A percentile compares a stretch with the other conserved stretches of the same genome.
phyloP scores from a whole-genome alignment of 2,329 filamentous ascomycete species.

The Chalaropsis ovoidea region DNA sequence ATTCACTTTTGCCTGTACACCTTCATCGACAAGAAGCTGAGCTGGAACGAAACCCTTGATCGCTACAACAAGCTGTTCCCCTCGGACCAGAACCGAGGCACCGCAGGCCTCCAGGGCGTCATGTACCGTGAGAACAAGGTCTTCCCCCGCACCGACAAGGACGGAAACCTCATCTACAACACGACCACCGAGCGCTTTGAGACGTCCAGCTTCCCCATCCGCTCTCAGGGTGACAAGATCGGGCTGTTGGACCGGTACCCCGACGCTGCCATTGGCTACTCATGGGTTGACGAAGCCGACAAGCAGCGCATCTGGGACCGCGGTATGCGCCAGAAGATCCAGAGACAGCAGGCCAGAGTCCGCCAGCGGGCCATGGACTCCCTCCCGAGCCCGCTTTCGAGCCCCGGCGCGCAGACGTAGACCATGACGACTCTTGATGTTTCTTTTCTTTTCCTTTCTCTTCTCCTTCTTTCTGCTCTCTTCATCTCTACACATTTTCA shows the following conservation, averaged over 20 bases:
- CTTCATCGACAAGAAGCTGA: constrained; percentile 38
- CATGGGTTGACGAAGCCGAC: constrained; percentile 37
- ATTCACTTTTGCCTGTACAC: constrained; percentile 39
- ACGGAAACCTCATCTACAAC: constrained; percentile 37
- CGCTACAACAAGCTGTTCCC: constrained; percentile 25
- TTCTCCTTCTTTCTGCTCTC: neutral
- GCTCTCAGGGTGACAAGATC: constrained; percentile 29
- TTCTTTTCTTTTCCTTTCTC: neutral
- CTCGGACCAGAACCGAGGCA: constrained; percentile 23
- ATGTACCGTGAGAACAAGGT: constrained; percentile 38
- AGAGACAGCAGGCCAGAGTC: constrained; percentile 16
- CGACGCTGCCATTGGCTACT: constrained; percentile 39
- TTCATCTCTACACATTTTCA: neutral
- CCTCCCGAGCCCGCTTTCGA: constrained; percentile 18
- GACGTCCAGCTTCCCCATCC: constrained; percentile 25
- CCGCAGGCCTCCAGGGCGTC: constrained; percentile 35
- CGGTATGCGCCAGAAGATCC: constrained; percentile 28
- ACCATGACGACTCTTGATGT: neutral
- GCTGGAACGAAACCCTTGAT: constrained; percentile 30
- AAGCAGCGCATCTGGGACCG: constrained; percentile 35
- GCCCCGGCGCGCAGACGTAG: neutral
- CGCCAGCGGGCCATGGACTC: constrained; percentile 20
- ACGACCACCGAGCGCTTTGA: constrained; percentile 32
- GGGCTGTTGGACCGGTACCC: constrained; percentile 37
- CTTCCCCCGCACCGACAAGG: constrained; percentile 35